Percentiles rank a stretch among this genome's conserved stretches.
These are phyloP conservation scores for Coemansia sp. DNA, from an alignment of 192 early-diverging fungal species.

Conservation along the genomic window DNA sequence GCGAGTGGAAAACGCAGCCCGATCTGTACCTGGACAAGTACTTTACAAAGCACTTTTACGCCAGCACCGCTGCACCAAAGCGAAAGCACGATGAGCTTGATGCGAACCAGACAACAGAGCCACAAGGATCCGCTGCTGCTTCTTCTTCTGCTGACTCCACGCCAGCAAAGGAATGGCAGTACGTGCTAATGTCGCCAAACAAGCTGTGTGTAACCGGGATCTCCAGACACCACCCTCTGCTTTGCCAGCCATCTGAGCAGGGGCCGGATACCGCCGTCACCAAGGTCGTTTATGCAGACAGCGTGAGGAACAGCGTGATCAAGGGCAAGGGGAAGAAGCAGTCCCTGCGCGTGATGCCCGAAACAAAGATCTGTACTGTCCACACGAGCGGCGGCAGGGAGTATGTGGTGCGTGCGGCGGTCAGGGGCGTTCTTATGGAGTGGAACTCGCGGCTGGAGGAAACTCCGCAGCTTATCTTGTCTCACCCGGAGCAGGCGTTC, in stretches of 20 bases:
- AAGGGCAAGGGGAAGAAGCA: slow-evolving; percentile 49
- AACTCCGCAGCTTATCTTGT: slow-evolving; percentile 16
- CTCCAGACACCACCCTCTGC: slow-evolving; percentile 31
- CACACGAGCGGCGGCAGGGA: slow-evolving; percentile 15
- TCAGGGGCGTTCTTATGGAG: slow-evolving; percentile 44
- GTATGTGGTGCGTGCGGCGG: slow-evolving; percentile 30
- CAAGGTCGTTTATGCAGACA: slow-evolving; percentile 29
- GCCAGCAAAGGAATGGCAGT: slow-evolving; percentile 34
- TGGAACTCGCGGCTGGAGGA: slow-evolving; percentile 38
- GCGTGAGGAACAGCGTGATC: slow-evolving; percentile 32
- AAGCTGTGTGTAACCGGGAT: slow-evolving; percentile 43
- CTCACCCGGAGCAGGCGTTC: slow-evolving; percentile 23
- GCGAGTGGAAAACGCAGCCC: slow-evolving; percentile 15
- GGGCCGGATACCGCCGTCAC: slow-evolving; percentile 11
- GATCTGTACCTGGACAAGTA: slow-evolving; percentile 31
- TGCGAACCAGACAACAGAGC: background rate
- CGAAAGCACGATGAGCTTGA: slow-evolving; percentile 29
- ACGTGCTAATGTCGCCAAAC: slow-evolving; percentile 40
- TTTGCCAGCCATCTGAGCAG: slow-evolving; percentile 4
- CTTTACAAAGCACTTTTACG: slow-evolving; percentile 30
- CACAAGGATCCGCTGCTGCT: background rate
- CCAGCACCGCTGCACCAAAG: slow-evolving; percentile 20
- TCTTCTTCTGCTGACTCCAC: background rate
- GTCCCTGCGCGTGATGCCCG: slow-evolving; percentile 32
- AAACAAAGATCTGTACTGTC: slow-evolving; percentile 42